Conservation (phyloP, 1,284 basidiomycete species). For the Calocybe gambosa region DNA sequence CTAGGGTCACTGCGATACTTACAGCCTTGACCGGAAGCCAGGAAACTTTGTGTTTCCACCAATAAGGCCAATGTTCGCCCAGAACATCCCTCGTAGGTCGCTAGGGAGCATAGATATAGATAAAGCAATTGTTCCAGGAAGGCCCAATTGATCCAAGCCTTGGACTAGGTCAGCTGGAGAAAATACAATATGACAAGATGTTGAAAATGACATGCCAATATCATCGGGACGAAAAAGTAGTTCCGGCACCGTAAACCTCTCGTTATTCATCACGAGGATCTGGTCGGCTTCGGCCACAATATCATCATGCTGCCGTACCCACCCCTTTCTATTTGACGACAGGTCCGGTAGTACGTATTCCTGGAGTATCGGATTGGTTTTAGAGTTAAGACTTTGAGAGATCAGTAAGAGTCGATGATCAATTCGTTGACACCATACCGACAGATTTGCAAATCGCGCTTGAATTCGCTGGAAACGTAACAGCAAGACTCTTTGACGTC, state of each 20-base stretch:
- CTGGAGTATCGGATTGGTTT: constrained; percentile 66
- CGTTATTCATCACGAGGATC: constrained; percentile 81
- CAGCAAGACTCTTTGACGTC: constrained; percentile 85
- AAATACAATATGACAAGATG: constrained; percentile 6
- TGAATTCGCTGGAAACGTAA: constrained; percentile 78
- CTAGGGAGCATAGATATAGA: constrained; percentile 70
- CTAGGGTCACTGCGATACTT: constrained; percentile 23
- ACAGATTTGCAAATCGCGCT: constrained; percentile 70
- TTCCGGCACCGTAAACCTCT: constrained; percentile 87
- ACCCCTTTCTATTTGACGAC: constrained; percentile 64
- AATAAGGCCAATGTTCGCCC: constrained; percentile 87
- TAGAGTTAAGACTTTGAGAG: constrained; percentile 37
- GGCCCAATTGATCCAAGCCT: constrained; percentile 80
- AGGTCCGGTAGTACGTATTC: constrained; percentile 91
- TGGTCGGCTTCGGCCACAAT: constrained; percentile 62
- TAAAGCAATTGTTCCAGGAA: constrained; percentile 69
- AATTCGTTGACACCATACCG: constrained; percentile 47
- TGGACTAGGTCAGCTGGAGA: not conserved
- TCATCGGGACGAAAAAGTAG: constrained; percentile 84
- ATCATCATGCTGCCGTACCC: constrained; percentile 52
- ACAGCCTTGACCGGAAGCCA: constrained; percentile 75
- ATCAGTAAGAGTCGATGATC: constrained; percentile 10
- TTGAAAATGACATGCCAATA: constrained; percentile 55
- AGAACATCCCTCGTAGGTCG: constrained; percentile 86
- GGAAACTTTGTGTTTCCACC: constrained; percentile 79